Evolutionary conservation across 352 stramenopile species (phyloP), one percentile per base, ranked within the genome.

Genomic region (Phytophthora fragariae): DNA sequence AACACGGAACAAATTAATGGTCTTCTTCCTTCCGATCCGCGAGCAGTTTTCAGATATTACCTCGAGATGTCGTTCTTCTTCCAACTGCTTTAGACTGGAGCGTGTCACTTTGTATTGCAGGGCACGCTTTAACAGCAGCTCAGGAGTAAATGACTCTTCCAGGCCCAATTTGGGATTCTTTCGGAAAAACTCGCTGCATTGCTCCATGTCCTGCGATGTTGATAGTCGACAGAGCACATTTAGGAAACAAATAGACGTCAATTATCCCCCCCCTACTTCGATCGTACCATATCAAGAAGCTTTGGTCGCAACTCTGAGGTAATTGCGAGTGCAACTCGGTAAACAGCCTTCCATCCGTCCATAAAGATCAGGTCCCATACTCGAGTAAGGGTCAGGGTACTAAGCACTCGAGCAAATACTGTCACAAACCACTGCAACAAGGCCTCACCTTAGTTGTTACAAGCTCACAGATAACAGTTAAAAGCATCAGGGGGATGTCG

Each of bases 321-420:
- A 24, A 95, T 81, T 3, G 88, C 85, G 17, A 96, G 80, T 8
- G 85, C 86, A 12, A 95, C 65, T 56, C 83, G 86, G 65, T 88
- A 95, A 7, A 93, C 60, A 73, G 87, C 76, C 70, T 94, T 95
- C 85, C 86, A 92, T 8, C 89, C 89, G 59, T 96, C 89, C 14
- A 93, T 57, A 8, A 93, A 76, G 50, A 96, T 76, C 15, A 92
- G 62, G 53, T 95, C 86, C 88, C 88, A 96, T 9, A 95, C 77
- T 31, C 79, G 82, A 4, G 72, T 65, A n/a, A 95, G 78, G 15
- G 81, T 78, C 9, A 78, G 58, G 0, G 69, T 62, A 4, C 80
- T 68, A 15, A 95, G 65, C 10, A 91, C 77, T 24, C 88, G 85
- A 44, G 89, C 79, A 63, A 96, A 96, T n/a, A 93, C 57, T 33